A percentile compares a stretch with the other conserved stretches of the same genome.
Evolutionary conservation across 208 protist genomes (phyloP).

Genomic region (Wallacemonas sp.): DNA sequence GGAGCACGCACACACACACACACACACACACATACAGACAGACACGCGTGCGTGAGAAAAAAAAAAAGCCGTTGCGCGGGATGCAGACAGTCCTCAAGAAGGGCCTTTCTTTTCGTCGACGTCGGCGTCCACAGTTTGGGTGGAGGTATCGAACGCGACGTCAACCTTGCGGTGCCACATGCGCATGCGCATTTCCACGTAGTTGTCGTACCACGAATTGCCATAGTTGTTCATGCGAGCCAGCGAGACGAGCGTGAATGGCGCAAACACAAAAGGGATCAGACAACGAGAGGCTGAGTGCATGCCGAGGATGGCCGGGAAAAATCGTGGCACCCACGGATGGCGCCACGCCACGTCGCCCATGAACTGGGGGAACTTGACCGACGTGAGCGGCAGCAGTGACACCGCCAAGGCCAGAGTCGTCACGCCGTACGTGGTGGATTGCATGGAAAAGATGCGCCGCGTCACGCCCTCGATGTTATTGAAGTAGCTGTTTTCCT

Average conservation of each 20-base stretch:
- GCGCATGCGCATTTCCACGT: constrained; percentile 71
- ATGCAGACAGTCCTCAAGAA: background rate
- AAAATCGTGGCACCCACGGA: constrained; percentile 81
- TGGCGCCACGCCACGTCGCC: constrained; percentile 85
- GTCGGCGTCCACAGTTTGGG: constrained; percentile 58
- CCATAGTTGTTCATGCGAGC: constrained; percentile 49
- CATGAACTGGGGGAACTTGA: constrained; percentile 88
- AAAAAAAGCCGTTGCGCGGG: background rate
- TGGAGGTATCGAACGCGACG: constrained; percentile 67
- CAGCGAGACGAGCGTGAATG: constrained; percentile 65
- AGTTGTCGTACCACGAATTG: constrained; percentile 80
- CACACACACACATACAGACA: no score
- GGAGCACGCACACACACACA: no score
- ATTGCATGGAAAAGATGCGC: constrained; percentile 71
- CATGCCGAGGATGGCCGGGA: constrained; percentile 80
- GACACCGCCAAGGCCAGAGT: constrained; percentile 48
- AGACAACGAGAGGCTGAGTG: constrained; percentile 77
- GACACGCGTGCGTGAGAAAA: no score
- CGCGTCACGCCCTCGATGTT: constrained; percentile 74
- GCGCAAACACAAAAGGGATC: constrained; percentile 81
- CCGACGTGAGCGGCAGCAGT: constrained; percentile 60
- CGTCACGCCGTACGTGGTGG: constrained; percentile 53
- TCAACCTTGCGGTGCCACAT: constrained; percentile 76
- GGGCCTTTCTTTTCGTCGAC: constrained; percentile 24
- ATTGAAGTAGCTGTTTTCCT: constrained; percentile 73